Evolutionary conservation across 306 rosid species (phyloP).

Genomic region (Pyrus communis): DNA sequence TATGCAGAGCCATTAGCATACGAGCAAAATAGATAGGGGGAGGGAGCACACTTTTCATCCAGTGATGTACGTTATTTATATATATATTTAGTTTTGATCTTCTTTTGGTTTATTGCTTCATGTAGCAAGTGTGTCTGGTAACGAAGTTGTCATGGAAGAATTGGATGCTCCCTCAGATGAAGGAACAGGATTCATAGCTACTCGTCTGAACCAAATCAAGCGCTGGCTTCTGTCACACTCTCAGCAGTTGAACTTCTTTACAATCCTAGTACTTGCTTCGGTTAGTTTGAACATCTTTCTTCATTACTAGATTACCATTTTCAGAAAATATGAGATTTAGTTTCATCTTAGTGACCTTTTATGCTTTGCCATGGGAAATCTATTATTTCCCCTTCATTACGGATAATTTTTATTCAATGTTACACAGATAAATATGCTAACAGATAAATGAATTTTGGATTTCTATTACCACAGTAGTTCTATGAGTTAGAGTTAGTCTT

Average conservation of each 20-base stretch:
- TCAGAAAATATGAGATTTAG: not conserved
- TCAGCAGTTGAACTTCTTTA: conserved; percentile 72
- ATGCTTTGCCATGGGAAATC: not conserved
- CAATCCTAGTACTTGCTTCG: conserved; percentile 92
- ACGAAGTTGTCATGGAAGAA: conserved; percentile 57
- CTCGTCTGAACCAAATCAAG: conserved; percentile 45
- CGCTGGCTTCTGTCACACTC: conserved; percentile 74
- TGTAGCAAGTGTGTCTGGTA: conserved; percentile 73
- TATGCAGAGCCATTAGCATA: not conserved
- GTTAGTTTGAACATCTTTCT: conserved; percentile 48
- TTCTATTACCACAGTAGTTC: not conserved
- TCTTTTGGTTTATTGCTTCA: conserved; percentile 4
- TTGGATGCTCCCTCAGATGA: conserved; percentile 48
- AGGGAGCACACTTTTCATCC: not conserved
- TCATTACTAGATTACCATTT: conserved; percentile 9
- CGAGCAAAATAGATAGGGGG: not conserved
- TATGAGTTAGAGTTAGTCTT: not conserved
- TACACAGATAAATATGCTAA: not conserved
- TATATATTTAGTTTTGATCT: not conserved
- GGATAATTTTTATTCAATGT: not conserved
- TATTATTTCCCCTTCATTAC: not conserved
- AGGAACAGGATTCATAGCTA: conserved; percentile 44
- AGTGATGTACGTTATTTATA: not conserved
- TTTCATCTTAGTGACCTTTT: not conserved
- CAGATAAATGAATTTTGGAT: not conserved